A percentile compares a stretch with the other conserved stretches of the same genome.
phyloP scores from a whole-genome alignment of 2,329 filamentous ascomycete species.

The Aspergillus fijiensis region DNA sequence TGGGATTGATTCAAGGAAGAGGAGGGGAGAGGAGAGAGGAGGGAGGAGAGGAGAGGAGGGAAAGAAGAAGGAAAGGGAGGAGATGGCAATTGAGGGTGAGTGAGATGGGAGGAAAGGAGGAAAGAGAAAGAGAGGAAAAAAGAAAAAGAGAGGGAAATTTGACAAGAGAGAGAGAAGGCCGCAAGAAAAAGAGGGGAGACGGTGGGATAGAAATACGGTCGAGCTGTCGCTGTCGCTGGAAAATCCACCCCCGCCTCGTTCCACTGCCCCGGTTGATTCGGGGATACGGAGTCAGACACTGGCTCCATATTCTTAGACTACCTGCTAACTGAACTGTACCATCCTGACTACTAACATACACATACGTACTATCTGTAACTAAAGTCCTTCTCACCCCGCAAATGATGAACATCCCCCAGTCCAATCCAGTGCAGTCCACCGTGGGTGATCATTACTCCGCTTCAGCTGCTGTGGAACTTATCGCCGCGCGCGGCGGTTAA shows the following conservation, averaged over 20 bases:
- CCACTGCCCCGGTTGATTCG: constrained; percentile 6
- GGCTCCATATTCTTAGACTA: neutral
- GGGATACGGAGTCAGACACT: neutral
- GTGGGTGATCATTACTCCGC: constrained; percentile 2
- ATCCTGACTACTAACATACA: neutral
- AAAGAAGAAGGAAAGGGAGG: constrained; percentile 9
- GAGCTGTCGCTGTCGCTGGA: neutral
- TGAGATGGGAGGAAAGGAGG: neutral
- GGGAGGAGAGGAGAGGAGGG: constrained; percentile 14
- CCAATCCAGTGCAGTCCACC: no score
- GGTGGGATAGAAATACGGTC: constrained; percentile 19
- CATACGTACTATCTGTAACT: neutral
- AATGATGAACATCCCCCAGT: neutral
- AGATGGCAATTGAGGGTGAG: constrained; percentile 8
- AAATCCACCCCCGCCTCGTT: constrained; percentile 12
- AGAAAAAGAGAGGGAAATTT: constrained; percentile 2
- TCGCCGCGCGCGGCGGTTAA: neutral
- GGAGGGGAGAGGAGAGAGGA: constrained; percentile 11
- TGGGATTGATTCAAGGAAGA: constrained; percentile 10
- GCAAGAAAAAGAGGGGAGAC: no score
- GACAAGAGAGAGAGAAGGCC: neutral
- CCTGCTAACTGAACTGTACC: neutral
- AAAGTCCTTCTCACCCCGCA: neutral
- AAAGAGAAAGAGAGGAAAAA: neutral
- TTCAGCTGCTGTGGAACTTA: no score